Conservation (phyloP, 495 filamentous ascomycete species). For the Hyphodiscus hymeniophilus region DNA sequence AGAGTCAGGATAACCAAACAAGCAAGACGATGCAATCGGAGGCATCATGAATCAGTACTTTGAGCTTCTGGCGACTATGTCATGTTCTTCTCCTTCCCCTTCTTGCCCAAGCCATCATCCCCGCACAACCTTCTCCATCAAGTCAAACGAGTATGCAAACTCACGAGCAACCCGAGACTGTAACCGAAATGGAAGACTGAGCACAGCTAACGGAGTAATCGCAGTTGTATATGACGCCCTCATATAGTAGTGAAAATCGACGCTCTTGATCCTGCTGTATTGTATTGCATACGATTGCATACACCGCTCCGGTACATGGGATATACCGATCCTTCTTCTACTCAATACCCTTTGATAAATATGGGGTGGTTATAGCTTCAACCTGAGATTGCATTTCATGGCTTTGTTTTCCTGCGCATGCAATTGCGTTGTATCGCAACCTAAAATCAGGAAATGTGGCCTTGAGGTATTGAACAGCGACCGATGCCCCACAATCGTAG, state of each 20-base stretch:
- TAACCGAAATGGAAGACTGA: too few species aligned
- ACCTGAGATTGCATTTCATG: constrained; percentile 40
- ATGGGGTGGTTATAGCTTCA: constrained; percentile 50
- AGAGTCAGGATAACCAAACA: too few species aligned
- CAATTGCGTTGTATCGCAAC: constrained; percentile 39
- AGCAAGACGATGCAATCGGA: too few species aligned
- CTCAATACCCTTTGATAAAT: constrained; percentile 59
- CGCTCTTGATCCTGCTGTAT: constrained; percentile 48
- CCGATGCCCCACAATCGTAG: constrained; percentile 32
- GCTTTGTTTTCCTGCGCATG: constrained; percentile 39
- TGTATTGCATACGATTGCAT: constrained; percentile 49
- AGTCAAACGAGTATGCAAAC: too few species aligned
- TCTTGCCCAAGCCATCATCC: too few species aligned
- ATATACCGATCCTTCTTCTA: constrained; percentile 66
- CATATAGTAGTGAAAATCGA: constrained; percentile 44
- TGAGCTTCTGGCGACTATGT: too few species aligned
- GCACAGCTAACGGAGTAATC: too few species aligned
- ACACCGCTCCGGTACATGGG: constrained; percentile 52
- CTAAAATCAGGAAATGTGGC: constrained; percentile 30
- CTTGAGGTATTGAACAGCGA: constrained; percentile 39
- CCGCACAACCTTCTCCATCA: too few species aligned
- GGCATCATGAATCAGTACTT: too few species aligned
- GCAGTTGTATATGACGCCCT: too few species aligned
- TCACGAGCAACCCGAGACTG: too few species aligned
- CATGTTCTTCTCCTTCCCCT: too few species aligned